These are phyloP conservation scores for Ceratocystis lukuohia DNA, from an alignment of 2,329 filamentous ascomycete species.

Conservation along the genomic window DNA sequence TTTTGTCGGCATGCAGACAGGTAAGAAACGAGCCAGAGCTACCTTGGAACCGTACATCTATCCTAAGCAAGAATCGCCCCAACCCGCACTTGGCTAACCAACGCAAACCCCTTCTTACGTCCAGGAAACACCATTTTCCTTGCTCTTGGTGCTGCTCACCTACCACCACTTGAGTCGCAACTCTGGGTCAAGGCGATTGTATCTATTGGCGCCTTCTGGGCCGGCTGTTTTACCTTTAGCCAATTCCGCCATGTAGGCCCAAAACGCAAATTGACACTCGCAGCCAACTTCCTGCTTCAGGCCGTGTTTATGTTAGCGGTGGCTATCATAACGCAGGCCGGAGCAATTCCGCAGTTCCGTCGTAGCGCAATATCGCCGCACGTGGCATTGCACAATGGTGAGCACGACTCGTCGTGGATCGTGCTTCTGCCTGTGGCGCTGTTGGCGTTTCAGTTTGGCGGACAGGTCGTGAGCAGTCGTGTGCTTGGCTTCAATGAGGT, in stretches of 20 bases:
- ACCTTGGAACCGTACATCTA: neutral
- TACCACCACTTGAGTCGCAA: slow-evolving; percentile 36
- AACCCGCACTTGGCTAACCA: too few species aligned
- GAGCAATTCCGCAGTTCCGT: slow-evolving; percentile 31
- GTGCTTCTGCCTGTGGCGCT: slow-evolving; percentile 34
- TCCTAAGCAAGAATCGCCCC: too few species aligned
- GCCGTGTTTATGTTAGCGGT: slow-evolving; percentile 38
- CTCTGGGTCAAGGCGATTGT: slow-evolving; percentile 38
- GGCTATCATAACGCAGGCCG: slow-evolving; percentile 37
- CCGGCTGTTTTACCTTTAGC: slow-evolving; percentile 38
- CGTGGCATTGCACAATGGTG: slow-evolving; percentile 5
- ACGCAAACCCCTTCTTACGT: too few species aligned
- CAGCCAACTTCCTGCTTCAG: slow-evolving; percentile 40
- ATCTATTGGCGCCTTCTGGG: slow-evolving; percentile 40
- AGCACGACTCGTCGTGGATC: slow-evolving; percentile 25
- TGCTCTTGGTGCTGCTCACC: slow-evolving; percentile 42
- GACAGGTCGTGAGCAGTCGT: slow-evolving; percentile 39
- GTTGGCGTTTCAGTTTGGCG: slow-evolving; percentile 40
- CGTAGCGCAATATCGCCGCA: slow-evolving; percentile 15
- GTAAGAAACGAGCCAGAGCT: slow-evolving; percentile 17
- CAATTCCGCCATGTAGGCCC: slow-evolving; percentile 27
- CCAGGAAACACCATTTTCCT: slow-evolving; percentile 50
- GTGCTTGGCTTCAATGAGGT: slow-evolving; percentile 40
- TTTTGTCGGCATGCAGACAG: slow-evolving; percentile 32
- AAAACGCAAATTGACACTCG: slow-evolving; percentile 31